A percentile compares a stretch with the other conserved stretches of the same genome.
These are phyloP conservation scores for Sodiomyces alkalinus DNA, from an alignment of 2,329 filamentous ascomycete species.

Conservation along the genomic window DNA sequence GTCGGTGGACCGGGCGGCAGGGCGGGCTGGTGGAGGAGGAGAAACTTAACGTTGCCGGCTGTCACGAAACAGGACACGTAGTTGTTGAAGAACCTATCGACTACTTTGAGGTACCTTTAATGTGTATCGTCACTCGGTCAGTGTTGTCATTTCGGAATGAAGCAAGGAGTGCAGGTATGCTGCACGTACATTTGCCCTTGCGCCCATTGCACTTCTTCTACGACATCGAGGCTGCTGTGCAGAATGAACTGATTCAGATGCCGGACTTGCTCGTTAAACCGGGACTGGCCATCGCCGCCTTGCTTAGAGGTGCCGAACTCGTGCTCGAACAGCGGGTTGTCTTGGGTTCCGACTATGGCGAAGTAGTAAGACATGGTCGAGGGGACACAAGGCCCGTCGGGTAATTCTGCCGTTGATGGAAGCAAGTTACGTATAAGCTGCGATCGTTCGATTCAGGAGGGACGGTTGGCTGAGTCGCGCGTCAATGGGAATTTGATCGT, in stretches of 20 bases:
- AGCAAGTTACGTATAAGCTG: no score
- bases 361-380: slow-evolving; percentile 90
- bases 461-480: no score
- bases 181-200: slow-evolving; percentile 63
- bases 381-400: slow-evolving; percentile 2
- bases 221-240: slow-evolving; percentile 83
- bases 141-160: not conserved
- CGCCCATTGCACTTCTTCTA: slow-evolving; percentile 93
- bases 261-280: slow-evolving; percentile 75
- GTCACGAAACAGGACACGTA: slow-evolving; percentile 94
- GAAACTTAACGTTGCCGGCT: slow-evolving; percentile 80
- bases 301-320: slow-evolving; percentile 95
- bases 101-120: slow-evolving; percentile 78
- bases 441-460: no score
- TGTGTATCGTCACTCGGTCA: not conserved
- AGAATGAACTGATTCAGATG: slow-evolving; percentile 97
- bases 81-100: slow-evolving; percentile 93
- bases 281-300: slow-evolving; percentile 81
- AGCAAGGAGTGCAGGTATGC: slow-evolving; percentile 1
- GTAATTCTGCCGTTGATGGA: no score
- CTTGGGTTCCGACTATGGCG: slow-evolving; percentile 85
- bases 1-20: slow-evolving; percentile 19
- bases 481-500: no score
- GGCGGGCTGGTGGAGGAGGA: slow-evolving; percentile 76
- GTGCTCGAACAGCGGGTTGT: slow-evolving; percentile 92